Evolutionary conservation across 192 early-diverging fungal species (phyloP).

Genomic region (Entomortierella chlamydospora): DNA sequence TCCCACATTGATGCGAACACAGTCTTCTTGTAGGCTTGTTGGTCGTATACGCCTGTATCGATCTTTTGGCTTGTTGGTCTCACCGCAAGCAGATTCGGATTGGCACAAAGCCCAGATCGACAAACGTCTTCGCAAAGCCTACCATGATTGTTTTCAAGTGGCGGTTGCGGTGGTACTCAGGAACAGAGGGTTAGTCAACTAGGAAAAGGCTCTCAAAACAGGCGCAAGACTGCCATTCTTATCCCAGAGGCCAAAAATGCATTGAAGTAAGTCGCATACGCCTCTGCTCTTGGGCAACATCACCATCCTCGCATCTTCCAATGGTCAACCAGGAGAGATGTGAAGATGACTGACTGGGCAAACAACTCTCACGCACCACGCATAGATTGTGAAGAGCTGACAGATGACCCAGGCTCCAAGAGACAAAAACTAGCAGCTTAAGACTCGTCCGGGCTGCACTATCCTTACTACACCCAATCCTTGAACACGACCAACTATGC

Average conservation of each 20-base stretch:
- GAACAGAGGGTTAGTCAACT: no score
- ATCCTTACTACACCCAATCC: conserved; percentile 48
- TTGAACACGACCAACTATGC: conserved; percentile 49
- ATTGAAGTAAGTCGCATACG: conserved; percentile 49
- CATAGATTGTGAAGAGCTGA: conserved; percentile 51
- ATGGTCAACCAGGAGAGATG: conserved; percentile 45
- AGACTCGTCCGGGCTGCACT: conserved; percentile 51
- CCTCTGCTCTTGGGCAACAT: conserved; percentile 50
- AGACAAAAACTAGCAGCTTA: conserved; percentile 53
- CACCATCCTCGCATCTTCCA: conserved; percentile 29
- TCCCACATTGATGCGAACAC: no score
- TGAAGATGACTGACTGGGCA: conserved; percentile 44
- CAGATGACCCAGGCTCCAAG: conserved; percentile 45
- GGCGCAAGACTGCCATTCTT: neutral
- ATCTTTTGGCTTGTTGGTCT: no score
- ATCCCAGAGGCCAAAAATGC: conserved; percentile 38
- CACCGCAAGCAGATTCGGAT: no score
- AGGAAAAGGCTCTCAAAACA: no score
- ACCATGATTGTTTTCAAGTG: no score
- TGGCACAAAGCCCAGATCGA: no score
- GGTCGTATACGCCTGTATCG: no score
- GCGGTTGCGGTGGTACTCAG: no score
- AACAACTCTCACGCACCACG: conserved; percentile 50
- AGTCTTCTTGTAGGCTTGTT: no score
- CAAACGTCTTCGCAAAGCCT: no score